Conservation (phyloP, 2,329 filamentous ascomycete genomes). For the Colletotrichum eleusines region DNA sequence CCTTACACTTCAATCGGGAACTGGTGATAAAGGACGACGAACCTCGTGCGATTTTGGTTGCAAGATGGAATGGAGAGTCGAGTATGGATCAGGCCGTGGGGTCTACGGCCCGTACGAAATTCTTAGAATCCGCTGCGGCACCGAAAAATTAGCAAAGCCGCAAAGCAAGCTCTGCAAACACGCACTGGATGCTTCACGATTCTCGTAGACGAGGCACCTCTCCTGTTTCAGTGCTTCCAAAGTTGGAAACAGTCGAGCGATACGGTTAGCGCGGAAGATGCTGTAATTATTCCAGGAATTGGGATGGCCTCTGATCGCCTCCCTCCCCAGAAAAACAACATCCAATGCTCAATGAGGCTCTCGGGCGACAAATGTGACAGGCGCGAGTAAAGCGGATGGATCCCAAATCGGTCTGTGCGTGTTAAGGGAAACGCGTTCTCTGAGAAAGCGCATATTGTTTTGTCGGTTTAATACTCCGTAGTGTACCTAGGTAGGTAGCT, state of each 20-base stretch:
- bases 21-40: neutral
- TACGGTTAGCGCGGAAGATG: neutral
- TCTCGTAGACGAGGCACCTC: neutral
- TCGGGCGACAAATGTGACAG: neutral
- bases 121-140: neutral
- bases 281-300: neutral
- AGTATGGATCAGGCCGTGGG: neutral
- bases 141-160: neutral
- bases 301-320: neutral
- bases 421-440: neutral
- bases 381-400: conserved; percentile 1
- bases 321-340: conserved; percentile 4
- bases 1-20: neutral
- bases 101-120: too few species aligned
- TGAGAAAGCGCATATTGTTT: neutral
- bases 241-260: neutral
- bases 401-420: neutral
- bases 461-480: neutral
- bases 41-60: neutral
- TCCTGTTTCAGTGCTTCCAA: neutral
- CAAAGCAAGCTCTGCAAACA: neutral
- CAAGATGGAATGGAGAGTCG: neutral
- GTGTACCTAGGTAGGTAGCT: neutral
- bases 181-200: neutral
- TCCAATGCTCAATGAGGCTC: conserved; percentile 1